phyloP scores from a whole-genome alignment of 345 rosid species.

The Aquilaria yunnanensis region DNA sequence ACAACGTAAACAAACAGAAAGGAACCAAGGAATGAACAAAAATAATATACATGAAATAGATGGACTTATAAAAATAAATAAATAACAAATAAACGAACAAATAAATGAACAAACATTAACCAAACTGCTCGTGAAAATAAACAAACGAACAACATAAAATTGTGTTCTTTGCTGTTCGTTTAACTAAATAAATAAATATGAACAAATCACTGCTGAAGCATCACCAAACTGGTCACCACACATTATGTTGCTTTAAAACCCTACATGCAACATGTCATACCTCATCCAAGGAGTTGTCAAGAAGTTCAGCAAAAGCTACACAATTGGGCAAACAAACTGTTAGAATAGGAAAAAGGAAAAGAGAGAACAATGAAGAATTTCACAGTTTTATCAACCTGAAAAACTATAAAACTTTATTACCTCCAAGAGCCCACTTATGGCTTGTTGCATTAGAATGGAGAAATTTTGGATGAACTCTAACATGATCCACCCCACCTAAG shows the following conservation, averaged over 20 bases:
- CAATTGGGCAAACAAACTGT: conserved; percentile 4
- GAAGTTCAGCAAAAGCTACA: conserved; percentile 91
- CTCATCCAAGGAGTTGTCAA: conserved; percentile 91
- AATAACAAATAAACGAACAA: not conserved
- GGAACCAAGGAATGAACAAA: no score
- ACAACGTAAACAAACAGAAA: no score
- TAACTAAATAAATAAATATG: no score
- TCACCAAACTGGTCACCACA: no score
- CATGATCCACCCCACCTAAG: conserved; percentile 81
- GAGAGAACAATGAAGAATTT: not conserved
- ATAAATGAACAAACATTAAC: no score
- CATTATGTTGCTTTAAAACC: no score
- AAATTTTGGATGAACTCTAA: conserved; percentile 93
- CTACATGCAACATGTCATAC: conserved; percentile 18
- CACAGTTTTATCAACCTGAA: conserved; percentile 3
- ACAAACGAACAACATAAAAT: no score
- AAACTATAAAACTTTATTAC: conserved; percentile 22
- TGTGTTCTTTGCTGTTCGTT: no score
- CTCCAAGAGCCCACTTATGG: conserved; percentile 99
- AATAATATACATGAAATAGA: no score
- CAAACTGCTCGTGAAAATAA: no score
- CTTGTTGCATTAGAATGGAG: conserved; percentile 97
- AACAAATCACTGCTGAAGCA: no score
- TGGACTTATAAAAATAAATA: not conserved
- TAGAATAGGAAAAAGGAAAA: not conserved